Evolutionary conservation across 169 alveolate genomes (phyloP).

Genomic region (Theileria equi): DNA sequence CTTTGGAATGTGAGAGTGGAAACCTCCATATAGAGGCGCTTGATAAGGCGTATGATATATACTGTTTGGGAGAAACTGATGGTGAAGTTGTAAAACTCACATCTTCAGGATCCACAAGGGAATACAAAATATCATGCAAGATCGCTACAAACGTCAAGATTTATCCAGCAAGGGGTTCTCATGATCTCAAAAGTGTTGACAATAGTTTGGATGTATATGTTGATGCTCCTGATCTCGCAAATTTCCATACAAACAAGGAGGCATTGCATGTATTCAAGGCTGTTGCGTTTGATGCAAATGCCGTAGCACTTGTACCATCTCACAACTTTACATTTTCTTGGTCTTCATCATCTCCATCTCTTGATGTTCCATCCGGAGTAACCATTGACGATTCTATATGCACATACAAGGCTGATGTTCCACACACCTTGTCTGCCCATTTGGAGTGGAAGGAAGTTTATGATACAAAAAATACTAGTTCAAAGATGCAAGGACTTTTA

Average conservation of each 20-base stretch:
- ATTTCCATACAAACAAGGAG: background rate
- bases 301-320: conserved; percentile 12
- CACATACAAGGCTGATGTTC: background rate
- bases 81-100: conserved; percentile 17
- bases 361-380: too few species aligned
- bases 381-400: conserved; percentile 27
- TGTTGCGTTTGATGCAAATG: conserved; percentile 27
- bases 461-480: conserved; percentile 5
- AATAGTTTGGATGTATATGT: background rate
- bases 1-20: background rate
- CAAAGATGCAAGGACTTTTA: background rate
- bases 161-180: conserved; percentile 11
- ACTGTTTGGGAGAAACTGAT: conserved; percentile 23
- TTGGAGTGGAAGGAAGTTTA: conserved; percentile 30
- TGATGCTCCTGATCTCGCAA: background rate
- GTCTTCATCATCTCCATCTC: conserved; percentile 3
- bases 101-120: conserved; percentile 20
- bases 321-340: conserved; percentile 14
- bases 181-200: background rate
- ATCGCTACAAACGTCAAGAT: conserved; percentile 31
- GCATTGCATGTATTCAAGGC: conserved; percentile 29
- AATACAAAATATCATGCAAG: conserved; percentile 23
- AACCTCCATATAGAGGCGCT: background rate
- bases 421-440: background rate
- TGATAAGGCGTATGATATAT: conserved; percentile 6